These are phyloP conservation scores for Talaromyces funiculosus DNA, from an alignment of 2,329 filamentous ascomycete genomes.

Conservation along the genomic window DNA sequence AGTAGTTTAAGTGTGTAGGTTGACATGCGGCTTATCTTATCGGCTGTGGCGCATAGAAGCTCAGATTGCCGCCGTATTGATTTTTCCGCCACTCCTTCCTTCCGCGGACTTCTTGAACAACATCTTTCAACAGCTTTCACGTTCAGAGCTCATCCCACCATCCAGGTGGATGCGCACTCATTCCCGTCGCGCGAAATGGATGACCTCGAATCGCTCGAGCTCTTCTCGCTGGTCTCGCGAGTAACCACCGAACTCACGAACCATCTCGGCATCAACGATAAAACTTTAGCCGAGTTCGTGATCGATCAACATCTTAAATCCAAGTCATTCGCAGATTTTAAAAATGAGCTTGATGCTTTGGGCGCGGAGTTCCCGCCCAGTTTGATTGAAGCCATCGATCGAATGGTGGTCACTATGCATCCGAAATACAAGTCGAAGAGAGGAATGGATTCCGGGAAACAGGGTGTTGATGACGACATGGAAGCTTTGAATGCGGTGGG, in stretches of 20 bases:
- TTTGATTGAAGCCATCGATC: slow-evolving; percentile 85
- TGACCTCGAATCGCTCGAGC: slow-evolving; percentile 83
- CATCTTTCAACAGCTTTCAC: not conserved
- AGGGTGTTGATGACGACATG: slow-evolving; percentile 39
- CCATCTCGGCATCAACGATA: slow-evolving; percentile 84
- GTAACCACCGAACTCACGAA: slow-evolving; percentile 93
- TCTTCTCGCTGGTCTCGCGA: slow-evolving; percentile 88
- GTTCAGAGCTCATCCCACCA: slow-evolving; percentile 3
- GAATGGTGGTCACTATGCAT: slow-evolving; percentile 81
- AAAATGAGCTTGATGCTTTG: slow-evolving; percentile 65
- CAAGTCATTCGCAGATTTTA: slow-evolving; percentile 66
- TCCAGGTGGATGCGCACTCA: not conserved
- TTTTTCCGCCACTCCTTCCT: slow-evolving; percentile 14
- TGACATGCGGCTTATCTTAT: slow-evolving; percentile 13
- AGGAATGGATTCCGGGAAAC: slow-evolving; percentile 27
- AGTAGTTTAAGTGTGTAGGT: not conserved
- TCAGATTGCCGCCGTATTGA: slow-evolving; percentile 2
- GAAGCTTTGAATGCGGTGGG: slow-evolving; percentile 47
- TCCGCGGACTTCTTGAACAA: not conserved
- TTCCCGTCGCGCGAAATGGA: slow-evolving; percentile 57
- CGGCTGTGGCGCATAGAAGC: slow-evolving; percentile 7
- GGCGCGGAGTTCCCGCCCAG: slow-evolving; percentile 80
- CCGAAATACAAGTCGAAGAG: slow-evolving; percentile 70
- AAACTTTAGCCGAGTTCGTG: slow-evolving; percentile 92
- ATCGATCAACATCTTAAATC: slow-evolving; percentile 83